Conservation (phyloP, 108 stramenopile species). For the Nitzschia sp. region DNA sequence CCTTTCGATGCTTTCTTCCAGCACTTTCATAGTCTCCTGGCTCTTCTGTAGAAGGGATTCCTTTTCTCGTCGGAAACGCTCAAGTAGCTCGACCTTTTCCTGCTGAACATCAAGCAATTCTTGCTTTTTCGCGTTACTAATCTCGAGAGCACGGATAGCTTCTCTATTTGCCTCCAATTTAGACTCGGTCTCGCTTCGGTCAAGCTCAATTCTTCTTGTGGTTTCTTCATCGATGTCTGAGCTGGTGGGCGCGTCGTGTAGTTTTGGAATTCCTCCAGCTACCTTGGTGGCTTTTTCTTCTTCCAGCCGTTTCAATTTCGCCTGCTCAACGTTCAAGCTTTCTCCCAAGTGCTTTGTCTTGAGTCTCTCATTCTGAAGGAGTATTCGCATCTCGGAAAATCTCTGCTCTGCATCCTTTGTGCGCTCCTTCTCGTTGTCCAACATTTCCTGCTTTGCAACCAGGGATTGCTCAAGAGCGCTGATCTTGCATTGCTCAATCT, state of each 20-base stretch:
- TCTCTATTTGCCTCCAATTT: slow-evolving; percentile 18
- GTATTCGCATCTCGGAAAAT: background rate
- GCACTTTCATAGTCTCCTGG: slow-evolving; percentile 14
- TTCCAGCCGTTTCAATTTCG: slow-evolving; percentile 4
- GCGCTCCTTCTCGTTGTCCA: slow-evolving; percentile 9
- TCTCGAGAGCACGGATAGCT: slow-evolving; percentile 11
- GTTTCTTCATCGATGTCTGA: background rate
- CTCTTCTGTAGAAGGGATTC: slow-evolving; percentile 7
- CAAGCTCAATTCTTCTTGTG: background rate
- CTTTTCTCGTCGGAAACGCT: slow-evolving; percentile 13
- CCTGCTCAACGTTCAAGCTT: slow-evolving; percentile 6
- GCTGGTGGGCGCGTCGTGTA: background rate
- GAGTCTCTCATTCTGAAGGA: slow-evolving; percentile 1
- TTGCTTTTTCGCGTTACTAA: slow-evolving; percentile 24
- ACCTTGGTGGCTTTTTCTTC: slow-evolving; percentile 4
- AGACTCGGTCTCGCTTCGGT: background rate
- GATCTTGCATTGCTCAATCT: background rate
- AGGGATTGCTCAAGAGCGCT: slow-evolving; percentile 13
- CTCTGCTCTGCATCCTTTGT: background rate
- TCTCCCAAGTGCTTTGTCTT: slow-evolving; percentile 8
- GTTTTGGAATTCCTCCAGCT: background rate
- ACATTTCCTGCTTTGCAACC: background rate
- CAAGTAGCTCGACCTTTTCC: slow-evolving; percentile 22
- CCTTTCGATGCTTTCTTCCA: slow-evolving; percentile 20
- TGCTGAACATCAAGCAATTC: slow-evolving; percentile 20